Evolutionary conservation across 2,329 filamentous ascomycete genomes (phyloP), one percentile per base, ranked within the genome.

Genomic region (Colletotrichum tropicicola): DNA sequence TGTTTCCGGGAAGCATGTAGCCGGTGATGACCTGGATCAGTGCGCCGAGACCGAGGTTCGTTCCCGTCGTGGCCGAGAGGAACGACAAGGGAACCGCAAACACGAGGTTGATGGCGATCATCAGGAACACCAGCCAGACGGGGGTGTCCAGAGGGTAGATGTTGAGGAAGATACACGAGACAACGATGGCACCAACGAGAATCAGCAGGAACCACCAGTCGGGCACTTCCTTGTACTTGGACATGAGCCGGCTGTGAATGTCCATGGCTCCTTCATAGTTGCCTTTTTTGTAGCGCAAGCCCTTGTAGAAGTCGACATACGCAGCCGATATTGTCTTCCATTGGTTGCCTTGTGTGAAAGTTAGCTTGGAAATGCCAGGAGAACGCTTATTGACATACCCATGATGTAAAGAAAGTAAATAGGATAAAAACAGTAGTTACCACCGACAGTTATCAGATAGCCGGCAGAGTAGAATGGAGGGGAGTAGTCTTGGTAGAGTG

Each of bases 141-240:
- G 74, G 74, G 2, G 72, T 75, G 44, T 72, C 68, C 1, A 74
- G 69, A 23, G 70, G 71, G 62, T 71, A 76, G 17, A 72, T 62
- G 4, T 59, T 68, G 2, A 78, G 69, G 48, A 74, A 70, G 54
- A 78, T 66, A 41, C 77, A 70, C 5, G 75, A 73, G 19, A 78
- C 73, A 23, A 77, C 69, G 58, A 79, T 72, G 55, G 75, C 72
- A 43, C 35, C 65, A 19, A 73, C 63, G 4, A 82, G 73, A 43
- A 82, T 80, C 32, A 76, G 30, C 6, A 82, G 68, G 68, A 81
- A 82, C 82, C 80, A 85, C 82, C 82, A 85, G 59, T 83, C 82
- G 0, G 82, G 82, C 0, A 84, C 80, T 48, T 84, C 82, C 0
- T 73, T 71, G 64, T 83, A 84, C 2, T 71, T 73, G 5, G 73